A percentile compares a stretch with the other conserved stretches of the same genome.
phyloP scores from a whole-genome alignment of 2,329 filamentous ascomycete genomes.

The Phoma sp. region DNA sequence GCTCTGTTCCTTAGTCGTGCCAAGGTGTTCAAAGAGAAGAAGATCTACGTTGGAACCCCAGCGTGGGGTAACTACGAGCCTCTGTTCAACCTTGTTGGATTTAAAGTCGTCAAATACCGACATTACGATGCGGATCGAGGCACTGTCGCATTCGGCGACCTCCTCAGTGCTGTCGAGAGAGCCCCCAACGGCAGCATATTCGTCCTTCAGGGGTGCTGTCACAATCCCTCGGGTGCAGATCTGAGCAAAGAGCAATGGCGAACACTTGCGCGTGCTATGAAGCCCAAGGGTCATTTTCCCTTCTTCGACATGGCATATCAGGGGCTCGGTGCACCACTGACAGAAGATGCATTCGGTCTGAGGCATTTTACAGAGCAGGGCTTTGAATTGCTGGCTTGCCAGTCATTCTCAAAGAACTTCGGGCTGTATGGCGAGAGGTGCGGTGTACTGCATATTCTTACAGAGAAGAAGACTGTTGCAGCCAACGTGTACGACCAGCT shows the following conservation, averaged over 20 bases:
- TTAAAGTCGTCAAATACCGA: slow-evolving; percentile 37
- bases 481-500: slow-evolving; percentile 35
- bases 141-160: slow-evolving; percentile 34
- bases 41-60: slow-evolving; percentile 42
- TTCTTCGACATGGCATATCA: slow-evolving; percentile 47
- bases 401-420: slow-evolving; percentile 53
- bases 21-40: slow-evolving; percentile 22
- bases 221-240: slow-evolving; percentile 49
- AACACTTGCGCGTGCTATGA: slow-evolving; percentile 30
- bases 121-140: slow-evolving; percentile 38
- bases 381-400: slow-evolving; percentile 43
- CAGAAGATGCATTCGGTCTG: slow-evolving; percentile 43
- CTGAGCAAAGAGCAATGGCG: slow-evolving; percentile 42
- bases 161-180: slow-evolving; percentile 26
- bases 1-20: slow-evolving; percentile 39
- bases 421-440: slow-evolving; percentile 48
- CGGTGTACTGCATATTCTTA: slow-evolving; percentile 41
- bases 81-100: slow-evolving; percentile 39
- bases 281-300: slow-evolving; percentile 34
- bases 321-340: slow-evolving; percentile 43
- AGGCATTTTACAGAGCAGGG: slow-evolving; percentile 31
- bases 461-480: slow-evolving; percentile 16
- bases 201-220: slow-evolving; percentile 48
- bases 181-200: slow-evolving; percentile 45
- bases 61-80: slow-evolving; percentile 48